These are phyloP conservation scores for Tuber indicum DNA, from an alignment of 495 filamentous ascomycete genomes.

Conservation along the genomic window DNA sequence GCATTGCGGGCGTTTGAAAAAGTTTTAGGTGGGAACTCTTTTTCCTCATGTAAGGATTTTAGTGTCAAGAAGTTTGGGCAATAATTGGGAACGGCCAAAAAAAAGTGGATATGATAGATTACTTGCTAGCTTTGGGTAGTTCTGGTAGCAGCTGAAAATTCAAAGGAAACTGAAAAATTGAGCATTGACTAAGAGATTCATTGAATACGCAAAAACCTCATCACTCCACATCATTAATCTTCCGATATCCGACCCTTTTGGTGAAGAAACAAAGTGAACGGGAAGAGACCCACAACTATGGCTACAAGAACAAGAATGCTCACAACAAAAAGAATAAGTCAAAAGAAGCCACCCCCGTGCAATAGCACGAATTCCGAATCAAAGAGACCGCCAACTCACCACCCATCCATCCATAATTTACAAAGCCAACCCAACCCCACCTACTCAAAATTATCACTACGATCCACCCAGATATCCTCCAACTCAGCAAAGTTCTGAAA, in stretches of 20 bases:
- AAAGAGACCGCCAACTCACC: neutral
- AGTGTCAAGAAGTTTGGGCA: neutral
- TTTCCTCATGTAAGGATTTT: neutral
- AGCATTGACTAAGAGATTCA: neutral
- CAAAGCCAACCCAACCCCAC: conserved; percentile 2
- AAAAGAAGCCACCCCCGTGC: neutral
- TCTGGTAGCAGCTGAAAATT: neutral
- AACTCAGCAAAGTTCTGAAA: conserved; percentile 90
- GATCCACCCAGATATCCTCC: conserved; percentile 84
- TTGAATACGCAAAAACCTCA: neutral
- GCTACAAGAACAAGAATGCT: neutral
- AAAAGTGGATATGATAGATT: neutral
- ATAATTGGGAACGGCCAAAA: neutral
- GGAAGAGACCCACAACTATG: neutral
- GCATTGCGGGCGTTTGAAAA: neutral
- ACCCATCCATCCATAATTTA: neutral
- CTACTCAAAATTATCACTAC: conserved; percentile 79
- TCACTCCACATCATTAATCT: neutral
- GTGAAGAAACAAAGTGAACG: neutral
- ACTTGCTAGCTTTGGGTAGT: neutral
- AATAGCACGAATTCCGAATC: neutral
- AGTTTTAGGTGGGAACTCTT: neutral
- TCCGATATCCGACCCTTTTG: neutral
- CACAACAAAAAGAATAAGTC: neutral
- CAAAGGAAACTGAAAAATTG: neutral